These are phyloP conservation scores for Gastrolobium bilobum DNA, from an alignment of 306 rosid genomes.

Conservation along the genomic window DNA sequence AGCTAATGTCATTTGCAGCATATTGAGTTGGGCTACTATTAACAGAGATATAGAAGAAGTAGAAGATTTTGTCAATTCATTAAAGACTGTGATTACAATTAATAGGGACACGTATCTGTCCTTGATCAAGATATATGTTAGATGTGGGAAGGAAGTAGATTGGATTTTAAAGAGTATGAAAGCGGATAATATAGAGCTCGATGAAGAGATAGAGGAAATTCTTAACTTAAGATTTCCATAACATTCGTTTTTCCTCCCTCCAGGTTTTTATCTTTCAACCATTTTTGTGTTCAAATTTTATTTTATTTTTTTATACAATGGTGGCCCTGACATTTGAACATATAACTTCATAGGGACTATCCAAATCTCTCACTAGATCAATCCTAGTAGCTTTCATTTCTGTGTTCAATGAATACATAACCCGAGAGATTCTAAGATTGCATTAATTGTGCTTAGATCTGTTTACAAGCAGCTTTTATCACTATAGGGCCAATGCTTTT, in stretches of 20 bases:
- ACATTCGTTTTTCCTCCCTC: neutral
- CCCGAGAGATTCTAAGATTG: neutral
- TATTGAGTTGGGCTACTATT: slow-evolving; percentile 57
- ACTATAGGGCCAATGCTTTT: slow-evolving; percentile 71
- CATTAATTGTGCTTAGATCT: neutral
- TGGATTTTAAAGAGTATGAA: slow-evolving; percentile 58
- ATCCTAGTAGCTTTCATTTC: neutral
- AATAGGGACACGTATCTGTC: slow-evolving; percentile 64
- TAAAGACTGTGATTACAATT: slow-evolving; percentile 57
- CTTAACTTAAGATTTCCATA: slow-evolving; percentile 42
- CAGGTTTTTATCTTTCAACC: neutral
- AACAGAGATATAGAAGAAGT: slow-evolving; percentile 52
- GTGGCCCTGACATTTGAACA: too few species aligned
- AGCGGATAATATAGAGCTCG: slow-evolving; percentile 54
- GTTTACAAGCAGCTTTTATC: slow-evolving; percentile 13
- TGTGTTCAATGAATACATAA: neutral
- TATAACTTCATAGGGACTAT: too few species aligned
- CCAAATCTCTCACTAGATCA: too few species aligned
- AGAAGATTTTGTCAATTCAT: slow-evolving; percentile 57
- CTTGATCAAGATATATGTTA: slow-evolving; percentile 57
- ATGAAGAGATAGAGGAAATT: slow-evolving; percentile 57
- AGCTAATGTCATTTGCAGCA: slow-evolving; percentile 43
- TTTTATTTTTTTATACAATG: too few species aligned
- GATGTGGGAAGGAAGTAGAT: slow-evolving; percentile 58
- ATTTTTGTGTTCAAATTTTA: too few species aligned